phyloP scores from a whole-genome alignment of 1,284 basidiomycete genomes.

The Porogramme epimiltina region DNA sequence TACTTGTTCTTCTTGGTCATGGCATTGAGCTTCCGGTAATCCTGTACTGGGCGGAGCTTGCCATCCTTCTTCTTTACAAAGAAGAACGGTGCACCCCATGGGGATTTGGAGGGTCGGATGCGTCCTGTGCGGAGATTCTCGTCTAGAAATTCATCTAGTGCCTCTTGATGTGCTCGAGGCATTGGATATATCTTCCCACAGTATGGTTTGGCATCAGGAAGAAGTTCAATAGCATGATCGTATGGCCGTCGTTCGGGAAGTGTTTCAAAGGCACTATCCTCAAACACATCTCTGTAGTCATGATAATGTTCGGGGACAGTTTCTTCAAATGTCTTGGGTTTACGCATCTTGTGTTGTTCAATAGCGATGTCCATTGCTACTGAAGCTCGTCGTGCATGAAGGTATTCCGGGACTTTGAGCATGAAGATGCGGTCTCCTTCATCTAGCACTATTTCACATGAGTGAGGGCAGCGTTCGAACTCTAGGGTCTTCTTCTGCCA shows the following conservation, averaged over 20 bases:
- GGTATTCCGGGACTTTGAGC: not conserved
- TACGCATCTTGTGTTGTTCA: not conserved
- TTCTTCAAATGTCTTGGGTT: not conserved
- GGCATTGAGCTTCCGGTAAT: slow-evolving; percentile 30
- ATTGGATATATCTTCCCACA: slow-evolving; percentile 5
- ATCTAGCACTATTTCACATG: not conserved
- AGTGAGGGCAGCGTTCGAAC: slow-evolving; percentile 1
- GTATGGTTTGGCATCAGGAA: slow-evolving; percentile 1
- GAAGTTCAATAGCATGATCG: slow-evolving; percentile 8
- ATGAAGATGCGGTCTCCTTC: slow-evolving; percentile 1
- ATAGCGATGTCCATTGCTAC: not conserved
- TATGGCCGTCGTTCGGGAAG: not conserved
- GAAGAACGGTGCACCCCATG: slow-evolving; percentile 34
- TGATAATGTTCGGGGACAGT: not conserved
- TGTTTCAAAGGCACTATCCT: not conserved
- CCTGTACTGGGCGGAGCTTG: slow-evolving; percentile 27
- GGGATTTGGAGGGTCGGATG: slow-evolving; percentile 29
- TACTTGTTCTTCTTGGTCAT: slow-evolving; percentile 30
- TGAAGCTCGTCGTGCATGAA: not conserved
- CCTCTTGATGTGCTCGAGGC: not conserved
- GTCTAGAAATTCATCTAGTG: slow-evolving; percentile 25
- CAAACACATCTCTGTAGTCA: not conserved
- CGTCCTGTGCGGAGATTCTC: slow-evolving; percentile 30
- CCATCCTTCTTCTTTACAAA: slow-evolving; percentile 45
- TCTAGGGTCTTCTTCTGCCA: not conserved